phyloP scores from a whole-genome alignment of 1,139 yeast species.

The Lizanozyma gosingica region DNA sequence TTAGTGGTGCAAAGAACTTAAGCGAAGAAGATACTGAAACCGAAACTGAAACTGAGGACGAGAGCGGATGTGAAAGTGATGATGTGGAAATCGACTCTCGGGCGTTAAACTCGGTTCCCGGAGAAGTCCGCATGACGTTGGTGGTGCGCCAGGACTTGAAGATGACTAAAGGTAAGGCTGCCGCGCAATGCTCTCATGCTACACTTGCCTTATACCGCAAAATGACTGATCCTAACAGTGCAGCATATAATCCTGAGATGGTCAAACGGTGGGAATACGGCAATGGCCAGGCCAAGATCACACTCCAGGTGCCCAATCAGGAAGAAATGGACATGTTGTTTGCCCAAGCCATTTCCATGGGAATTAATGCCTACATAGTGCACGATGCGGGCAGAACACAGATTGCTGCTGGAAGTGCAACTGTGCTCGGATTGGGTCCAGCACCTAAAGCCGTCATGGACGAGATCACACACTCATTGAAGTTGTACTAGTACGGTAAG shows the following conservation, averaged over 20 bases:
- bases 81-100: constrained; percentile 39
- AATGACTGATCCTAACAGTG: constrained; percentile 45
- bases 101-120: constrained; percentile 53
- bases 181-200: constrained; percentile 98
- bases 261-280: constrained; percentile 68
- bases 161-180: constrained; percentile 94
- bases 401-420: constrained; percentile 88
- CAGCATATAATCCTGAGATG: constrained; percentile 52
- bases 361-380: constrained; percentile 69
- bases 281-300: constrained; percentile 90
- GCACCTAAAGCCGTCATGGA: constrained; percentile 85
- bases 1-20: background rate
- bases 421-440: constrained; percentile 93
- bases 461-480: constrained; percentile 69
- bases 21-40: constrained; percentile 20
- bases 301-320: constrained; percentile 66
- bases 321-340: constrained; percentile 72
- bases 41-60: constrained; percentile 38
- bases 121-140: constrained; percentile 82
- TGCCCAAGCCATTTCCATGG: constrained; percentile 74
- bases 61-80: constrained; percentile 40
- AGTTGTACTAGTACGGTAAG: constrained; percentile 59
- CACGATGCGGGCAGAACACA: constrained; percentile 98
- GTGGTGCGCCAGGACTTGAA: constrained; percentile 81
- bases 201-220: constrained; percentile 80